Evolutionary conservation across 192 early-diverging fungal genomes (phyloP).

Genomic region (Gryganskiella cystojenkinii): DNA sequence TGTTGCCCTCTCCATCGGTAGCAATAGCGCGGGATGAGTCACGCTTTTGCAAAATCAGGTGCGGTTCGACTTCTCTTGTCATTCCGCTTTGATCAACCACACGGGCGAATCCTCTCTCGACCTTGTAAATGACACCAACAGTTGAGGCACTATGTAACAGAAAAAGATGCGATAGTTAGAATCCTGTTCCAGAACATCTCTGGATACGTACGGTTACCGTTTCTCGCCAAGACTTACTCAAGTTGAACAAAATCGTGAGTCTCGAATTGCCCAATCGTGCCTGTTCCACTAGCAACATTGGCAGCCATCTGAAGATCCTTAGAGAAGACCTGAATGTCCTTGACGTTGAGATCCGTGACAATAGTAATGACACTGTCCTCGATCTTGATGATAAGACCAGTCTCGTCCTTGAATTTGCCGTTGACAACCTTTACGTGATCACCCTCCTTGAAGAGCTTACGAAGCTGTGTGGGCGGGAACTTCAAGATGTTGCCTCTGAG

Average conservation of each 20-base stretch:
- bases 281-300: slow-evolving; percentile 71
- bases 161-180: too few relatives aligned
- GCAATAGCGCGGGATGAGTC: slow-evolving; percentile 65
- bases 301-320: slow-evolving; percentile 86
- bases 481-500: slow-evolving; percentile 57
- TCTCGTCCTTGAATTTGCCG: slow-evolving; percentile 85
- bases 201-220: too few relatives aligned
- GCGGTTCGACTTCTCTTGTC: slow-evolving; percentile 68
- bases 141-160: slow-evolving; percentile 62
- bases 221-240: slow-evolving; percentile 71
- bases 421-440: slow-evolving; percentile 95
- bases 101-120: slow-evolving; percentile 78
- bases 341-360: slow-evolving; percentile 73
- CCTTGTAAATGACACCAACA: slow-evolving; percentile 85
- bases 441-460: slow-evolving; percentile 91
- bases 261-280: slow-evolving; percentile 78
- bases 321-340: slow-evolving; percentile 88
- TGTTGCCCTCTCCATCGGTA: slow-evolving; percentile 62
- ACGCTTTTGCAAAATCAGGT: slow-evolving; percentile 79
- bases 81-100: slow-evolving; percentile 84
- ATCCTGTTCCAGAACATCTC: too few relatives aligned
- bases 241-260: slow-evolving; percentile 90
- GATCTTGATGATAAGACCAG: slow-evolving; percentile 91
- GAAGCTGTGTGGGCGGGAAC: slow-evolving; percentile 76
- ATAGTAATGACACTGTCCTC: slow-evolving; percentile 84